Conservation (phyloP, 2,329 filamentous ascomycete genomes). For the Penicillium sp. region DNA sequence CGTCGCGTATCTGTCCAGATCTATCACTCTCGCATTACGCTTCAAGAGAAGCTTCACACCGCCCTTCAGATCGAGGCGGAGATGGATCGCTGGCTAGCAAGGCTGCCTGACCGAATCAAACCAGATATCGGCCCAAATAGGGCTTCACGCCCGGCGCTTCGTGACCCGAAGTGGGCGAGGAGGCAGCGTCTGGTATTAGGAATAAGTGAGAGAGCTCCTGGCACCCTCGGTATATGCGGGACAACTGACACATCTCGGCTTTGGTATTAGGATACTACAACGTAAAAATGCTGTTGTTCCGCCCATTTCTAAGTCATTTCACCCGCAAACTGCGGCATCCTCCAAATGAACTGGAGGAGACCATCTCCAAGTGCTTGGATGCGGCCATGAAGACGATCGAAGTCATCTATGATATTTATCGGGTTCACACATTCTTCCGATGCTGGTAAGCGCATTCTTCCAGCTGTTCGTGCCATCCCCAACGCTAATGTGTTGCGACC, state of each 20-base stretch:
- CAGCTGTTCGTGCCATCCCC: neutral
- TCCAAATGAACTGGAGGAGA: slow-evolving; percentile 24
- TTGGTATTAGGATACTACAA: slow-evolving; percentile 33
- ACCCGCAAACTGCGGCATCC: slow-evolving; percentile 24
- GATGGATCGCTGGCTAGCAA: slow-evolving; percentile 32
- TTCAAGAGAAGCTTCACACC: slow-evolving; percentile 32
- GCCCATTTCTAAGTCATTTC: slow-evolving; percentile 31
- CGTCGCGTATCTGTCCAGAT: slow-evolving; percentile 37
- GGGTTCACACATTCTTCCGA: slow-evolving; percentile 37
- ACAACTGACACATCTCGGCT: neutral
- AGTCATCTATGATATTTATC: slow-evolving; percentile 36
- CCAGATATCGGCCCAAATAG: slow-evolving; percentile 23
- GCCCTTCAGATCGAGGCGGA: slow-evolving; percentile 34
- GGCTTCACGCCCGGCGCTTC: slow-evolving; percentile 21
- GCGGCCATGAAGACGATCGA: slow-evolving; percentile 37
- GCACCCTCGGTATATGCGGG: neutral
- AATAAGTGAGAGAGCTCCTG: slow-evolving; percentile 28
- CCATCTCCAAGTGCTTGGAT: slow-evolving; percentile 35
- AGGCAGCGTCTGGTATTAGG: slow-evolving; percentile 36
- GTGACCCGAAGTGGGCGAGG: slow-evolving; percentile 35
- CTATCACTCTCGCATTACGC: slow-evolving; percentile 31
- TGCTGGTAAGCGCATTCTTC: slow-evolving; percentile 30
- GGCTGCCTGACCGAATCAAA: slow-evolving; percentile 28
- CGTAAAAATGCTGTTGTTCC: slow-evolving; percentile 37
- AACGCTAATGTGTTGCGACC: neutral